phyloP scores from a whole-genome alignment of 179 eudicot species.

The Spinacia oleracea region DNA sequence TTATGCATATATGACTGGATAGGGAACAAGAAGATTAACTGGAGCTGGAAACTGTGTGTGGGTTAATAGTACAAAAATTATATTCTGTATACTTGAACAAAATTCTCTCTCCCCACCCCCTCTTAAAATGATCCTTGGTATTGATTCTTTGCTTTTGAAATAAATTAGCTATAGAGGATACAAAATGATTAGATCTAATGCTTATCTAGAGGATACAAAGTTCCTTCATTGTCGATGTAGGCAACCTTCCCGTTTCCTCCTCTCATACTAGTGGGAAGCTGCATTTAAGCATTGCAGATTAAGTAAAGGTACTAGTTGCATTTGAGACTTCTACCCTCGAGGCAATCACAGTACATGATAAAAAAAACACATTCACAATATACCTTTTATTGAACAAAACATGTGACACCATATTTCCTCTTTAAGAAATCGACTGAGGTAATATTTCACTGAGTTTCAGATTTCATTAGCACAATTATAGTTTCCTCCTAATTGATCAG shows the following conservation, averaged over 20 bases:
- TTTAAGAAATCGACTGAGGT: background rate
- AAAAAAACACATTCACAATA: background rate
- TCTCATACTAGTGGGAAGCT: slow-evolving; percentile 86
- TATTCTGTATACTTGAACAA: too few species aligned
- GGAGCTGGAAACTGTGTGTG: slow-evolving; percentile 84
- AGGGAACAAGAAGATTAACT: slow-evolving; percentile 69
- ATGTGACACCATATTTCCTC: background rate
- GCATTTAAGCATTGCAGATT: slow-evolving; percentile 23
- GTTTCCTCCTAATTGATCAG: background rate
- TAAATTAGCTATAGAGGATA: too few species aligned
- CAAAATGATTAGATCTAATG: too few species aligned
- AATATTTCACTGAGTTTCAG: background rate
- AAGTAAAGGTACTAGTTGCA: background rate
- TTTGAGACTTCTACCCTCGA: background rate
- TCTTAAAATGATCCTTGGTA: too few species aligned
- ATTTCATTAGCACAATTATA: background rate
- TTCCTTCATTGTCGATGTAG: slow-evolving; percentile 96
- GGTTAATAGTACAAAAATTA: too few species aligned
- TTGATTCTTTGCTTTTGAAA: too few species aligned
- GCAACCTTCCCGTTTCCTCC: slow-evolving; percentile 99
- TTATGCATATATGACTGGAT: slow-evolving; percentile 91
- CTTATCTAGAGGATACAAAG: slow-evolving; percentile 98
- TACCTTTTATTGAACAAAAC: background rate
- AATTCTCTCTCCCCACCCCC: too few species aligned
- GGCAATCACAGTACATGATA: background rate